These are phyloP conservation scores for Alternaria sp. DNA, from an alignment of 2,329 filamentous ascomycete species.

Conservation along the genomic window DNA sequence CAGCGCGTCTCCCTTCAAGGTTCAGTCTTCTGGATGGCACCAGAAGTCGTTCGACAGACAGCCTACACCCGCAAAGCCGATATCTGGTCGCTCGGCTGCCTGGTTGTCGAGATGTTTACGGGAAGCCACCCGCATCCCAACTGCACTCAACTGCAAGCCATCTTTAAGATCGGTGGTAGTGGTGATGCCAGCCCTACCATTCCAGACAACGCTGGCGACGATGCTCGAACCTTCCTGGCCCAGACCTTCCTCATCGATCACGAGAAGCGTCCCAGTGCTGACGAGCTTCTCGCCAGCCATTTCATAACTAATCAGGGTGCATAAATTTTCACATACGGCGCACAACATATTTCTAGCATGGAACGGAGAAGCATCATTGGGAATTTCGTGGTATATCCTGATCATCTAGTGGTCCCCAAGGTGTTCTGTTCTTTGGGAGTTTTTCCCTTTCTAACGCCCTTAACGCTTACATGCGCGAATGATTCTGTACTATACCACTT, in stretches of 20 bases:
- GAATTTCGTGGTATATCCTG: not conserved
- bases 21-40: slow-evolving; percentile 99
- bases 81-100: slow-evolving; percentile 95
- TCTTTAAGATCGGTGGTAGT: slow-evolving; percentile 92
- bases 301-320: slow-evolving; percentile 74
- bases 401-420: not conserved
- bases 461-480: slow-evolving; percentile 19
- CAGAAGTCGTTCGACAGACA: slow-evolving; percentile 96
- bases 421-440: not conserved
- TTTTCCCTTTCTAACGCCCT: slow-evolving; percentile 8
- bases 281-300: slow-evolving; percentile 82
- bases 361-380: slow-evolving; percentile 10
- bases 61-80: slow-evolving; percentile 98
- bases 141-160: slow-evolving; percentile 95
- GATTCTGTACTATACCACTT: slow-evolving; percentile 26
- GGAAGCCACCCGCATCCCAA: slow-evolving; percentile 95
- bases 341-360: slow-evolving; percentile 11
- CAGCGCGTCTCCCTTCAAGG: slow-evolving; percentile 81
- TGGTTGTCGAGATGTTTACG: slow-evolving; percentile 99
- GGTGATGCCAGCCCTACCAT: slow-evolving; percentile 86
- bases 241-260: slow-evolving; percentile 97
- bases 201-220: slow-evolving; percentile 82
- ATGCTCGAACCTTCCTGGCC: slow-evolving; percentile 81
- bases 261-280: slow-evolving; percentile 87
- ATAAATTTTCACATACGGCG: slow-evolving; percentile 18